A percentile compares a stretch with the other conserved stretches of the same genome.
phyloP scores from a whole-genome alignment of 23 red algal genomes.

The Gracilaria domingensis region DNA sequence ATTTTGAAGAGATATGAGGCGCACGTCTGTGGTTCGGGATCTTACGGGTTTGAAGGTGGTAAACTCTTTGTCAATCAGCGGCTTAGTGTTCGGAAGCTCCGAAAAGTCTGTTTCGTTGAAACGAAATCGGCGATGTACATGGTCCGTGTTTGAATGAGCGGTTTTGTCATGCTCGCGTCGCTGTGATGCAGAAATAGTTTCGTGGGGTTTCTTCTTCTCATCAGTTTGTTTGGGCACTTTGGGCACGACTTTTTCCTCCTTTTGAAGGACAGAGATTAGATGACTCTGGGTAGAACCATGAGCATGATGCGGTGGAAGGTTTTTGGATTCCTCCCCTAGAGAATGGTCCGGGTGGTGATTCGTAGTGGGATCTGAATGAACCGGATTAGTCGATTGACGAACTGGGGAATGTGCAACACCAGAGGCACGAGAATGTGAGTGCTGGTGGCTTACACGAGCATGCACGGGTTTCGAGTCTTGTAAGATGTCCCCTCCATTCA shows the following conservation, averaged over 20 bases:
- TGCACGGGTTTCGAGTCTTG: background rate
- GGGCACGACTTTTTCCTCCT: background rate
- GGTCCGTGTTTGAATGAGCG: background rate
- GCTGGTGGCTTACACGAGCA: background rate
- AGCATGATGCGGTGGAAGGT: background rate
- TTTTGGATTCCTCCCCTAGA: background rate
- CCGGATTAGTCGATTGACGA: background rate
- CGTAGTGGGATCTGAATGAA: background rate
- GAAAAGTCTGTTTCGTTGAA: slow-evolving; percentile 2
- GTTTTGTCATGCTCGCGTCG: background rate
- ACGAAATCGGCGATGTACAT: background rate
- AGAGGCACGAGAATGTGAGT: background rate
- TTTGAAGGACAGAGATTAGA: background rate
- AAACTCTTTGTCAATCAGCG: slow-evolving; percentile 27
- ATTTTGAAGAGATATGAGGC: slow-evolving; percentile 38
- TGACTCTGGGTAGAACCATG: background rate
- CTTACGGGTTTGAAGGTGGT: slow-evolving; percentile 5
- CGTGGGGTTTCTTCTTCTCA: background rate
- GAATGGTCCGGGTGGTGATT: background rate
- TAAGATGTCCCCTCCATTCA: background rate
- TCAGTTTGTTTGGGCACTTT: background rate
- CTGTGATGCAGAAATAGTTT: background rate
- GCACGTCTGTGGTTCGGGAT: slow-evolving; percentile 39
- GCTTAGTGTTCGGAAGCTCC: slow-evolving; percentile 1
- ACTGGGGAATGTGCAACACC: background rate